Conservation (phyloP, 2,329 filamentous ascomycete species). For the Chaetothyriales sp. region DNA sequence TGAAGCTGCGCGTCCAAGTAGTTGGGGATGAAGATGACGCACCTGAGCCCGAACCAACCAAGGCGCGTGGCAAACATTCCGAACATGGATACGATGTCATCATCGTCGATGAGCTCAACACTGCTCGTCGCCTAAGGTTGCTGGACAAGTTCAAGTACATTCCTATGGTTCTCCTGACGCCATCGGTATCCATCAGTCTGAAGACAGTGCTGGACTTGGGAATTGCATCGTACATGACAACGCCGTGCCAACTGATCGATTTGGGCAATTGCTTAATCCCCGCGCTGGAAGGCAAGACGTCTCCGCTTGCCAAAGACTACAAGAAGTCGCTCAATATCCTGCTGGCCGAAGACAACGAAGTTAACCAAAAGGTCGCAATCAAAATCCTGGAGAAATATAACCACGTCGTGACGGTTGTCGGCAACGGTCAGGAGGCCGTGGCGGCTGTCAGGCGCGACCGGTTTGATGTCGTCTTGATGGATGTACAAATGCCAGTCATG, state of each 20-base stretch:
- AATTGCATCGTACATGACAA: conserved; percentile 99
- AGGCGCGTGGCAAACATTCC: conserved; percentile 28
- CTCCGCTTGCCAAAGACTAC: conserved; percentile 81
- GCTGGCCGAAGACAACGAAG: conserved; percentile 89
- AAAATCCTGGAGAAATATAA: conserved; percentile 98
- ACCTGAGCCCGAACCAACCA: conserved; percentile 41
- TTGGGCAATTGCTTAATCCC: conserved; percentile 93
- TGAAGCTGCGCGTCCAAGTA: conserved; percentile 70
- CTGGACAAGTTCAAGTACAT: conserved; percentile 97
- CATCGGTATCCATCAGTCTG: conserved; percentile 76
- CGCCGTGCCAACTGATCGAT: conserved; percentile 85
- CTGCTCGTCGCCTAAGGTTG: conserved; percentile 68
- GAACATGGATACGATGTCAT: conserved; percentile 81
- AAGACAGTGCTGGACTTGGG: conserved; percentile 89
- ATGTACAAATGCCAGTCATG: conserved; percentile 99
- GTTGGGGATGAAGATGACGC: conserved; percentile 64
- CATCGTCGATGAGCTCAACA: conserved; percentile 85
- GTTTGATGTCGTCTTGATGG: conserved; percentile 96
- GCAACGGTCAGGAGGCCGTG: conserved; percentile 85
- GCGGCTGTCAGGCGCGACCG: conserved; percentile 84
- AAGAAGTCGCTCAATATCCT: conserved; percentile 92
- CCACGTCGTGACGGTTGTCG: conserved; percentile 55
- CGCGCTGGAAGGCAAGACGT: conserved; percentile 82
- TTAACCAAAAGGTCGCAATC: conserved; percentile 90
- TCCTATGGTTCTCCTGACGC: conserved; percentile 82